A percentile compares a stretch with the other conserved stretches of the same genome.
phyloP scores from a whole-genome alignment of 1,139 yeast species.

The Lodderomyces elongisporus region DNA sequence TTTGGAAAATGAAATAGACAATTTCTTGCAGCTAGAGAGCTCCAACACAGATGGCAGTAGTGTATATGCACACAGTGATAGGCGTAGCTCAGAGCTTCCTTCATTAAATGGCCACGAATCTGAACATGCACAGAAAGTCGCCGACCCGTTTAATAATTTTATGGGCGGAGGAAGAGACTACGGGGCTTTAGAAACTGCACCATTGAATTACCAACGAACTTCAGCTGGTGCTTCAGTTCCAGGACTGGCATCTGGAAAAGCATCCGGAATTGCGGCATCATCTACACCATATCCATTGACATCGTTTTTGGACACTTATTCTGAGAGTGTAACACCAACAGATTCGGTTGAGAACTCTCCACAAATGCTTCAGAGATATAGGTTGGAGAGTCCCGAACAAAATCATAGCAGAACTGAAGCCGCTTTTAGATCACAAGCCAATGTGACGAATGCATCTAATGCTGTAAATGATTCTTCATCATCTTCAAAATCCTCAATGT shows the following conservation, averaged over 20 bases:
- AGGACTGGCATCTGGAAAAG: neutral
- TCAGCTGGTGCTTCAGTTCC: conserved; percentile 7
- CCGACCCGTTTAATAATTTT: neutral
- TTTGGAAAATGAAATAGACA: conserved; percentile 13
- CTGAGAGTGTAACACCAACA: conserved; percentile 7
- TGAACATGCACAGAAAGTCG: neutral
- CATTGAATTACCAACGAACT: neutral
- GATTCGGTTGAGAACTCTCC: conserved; percentile 9
- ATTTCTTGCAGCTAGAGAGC: conserved; percentile 9
- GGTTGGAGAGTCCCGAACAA: conserved; percentile 3
- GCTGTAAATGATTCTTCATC: conserved; percentile 1
- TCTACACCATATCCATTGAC: conserved; percentile 8
- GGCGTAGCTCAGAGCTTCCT: too few relatives aligned
- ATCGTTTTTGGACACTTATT: conserved; percentile 5
- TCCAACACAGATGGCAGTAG: conserved; percentile 3
- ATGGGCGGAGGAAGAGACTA: neutral
- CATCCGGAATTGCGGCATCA: conserved; percentile 1
- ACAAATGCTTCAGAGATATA: conserved; percentile 8
- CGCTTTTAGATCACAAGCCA: neutral
- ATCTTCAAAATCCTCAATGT: conserved; percentile 4
- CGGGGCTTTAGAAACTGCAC: neutral
- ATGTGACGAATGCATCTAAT: neutral
- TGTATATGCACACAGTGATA: conserved; percentile 1
- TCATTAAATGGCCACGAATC: neutral
- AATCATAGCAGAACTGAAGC: neutral